Evolutionary conservation across 1,284 basidiomycete genomes (phyloP), one percentile per base, ranked within the genome.

Genomic region (Pascua guehoae): DNA sequence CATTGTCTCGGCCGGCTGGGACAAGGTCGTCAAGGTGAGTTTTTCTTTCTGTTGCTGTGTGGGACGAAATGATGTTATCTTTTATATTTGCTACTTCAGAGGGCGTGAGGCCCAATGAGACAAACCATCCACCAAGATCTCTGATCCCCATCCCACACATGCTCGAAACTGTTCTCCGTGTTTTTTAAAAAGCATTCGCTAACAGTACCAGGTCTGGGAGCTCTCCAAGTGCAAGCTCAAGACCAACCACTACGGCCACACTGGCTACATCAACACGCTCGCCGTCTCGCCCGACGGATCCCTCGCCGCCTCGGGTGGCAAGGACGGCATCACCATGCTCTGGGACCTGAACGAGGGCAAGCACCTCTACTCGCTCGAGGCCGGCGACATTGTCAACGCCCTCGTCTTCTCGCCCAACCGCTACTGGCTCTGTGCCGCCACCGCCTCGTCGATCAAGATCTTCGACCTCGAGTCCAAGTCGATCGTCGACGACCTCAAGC

Each of bases 281-380:
- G 95, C 96, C 63, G 93, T 99, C 65, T 99, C 96, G 46, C 96
- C 96, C 63, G 96, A 99, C 77, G 96, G 96, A 66, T 99, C 96
- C 50, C 87, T 99, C 73, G 95, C 95, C 74, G 96, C 96, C 54
- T 98, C 96, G 49, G 96, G 96, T 76, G 96, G 96, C 73, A 98
- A 98, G 83, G 96, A 99, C 79, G 92, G 92, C 66, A 95, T 98
- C 81, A 97, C 94, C 77, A 99, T 99, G 96, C 89, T 99, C 65
- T 99, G 95, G 96, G 96, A 99, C 80, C 84, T 99, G 70, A 98
- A 98, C 81, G 96, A 98, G 83, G 94, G 93, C 85, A 98, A 98
- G 84, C 95, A 98, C 86, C 87, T 99, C 73, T 99, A 99, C 86
- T 97, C 93, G 61, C 89, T 99, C 65, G 96, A 98, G 81, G 96